These are phyloP conservation scores for Megacollybia marginata DNA, from an alignment of 768 basidiomycete species.

Conservation along the genomic window DNA sequence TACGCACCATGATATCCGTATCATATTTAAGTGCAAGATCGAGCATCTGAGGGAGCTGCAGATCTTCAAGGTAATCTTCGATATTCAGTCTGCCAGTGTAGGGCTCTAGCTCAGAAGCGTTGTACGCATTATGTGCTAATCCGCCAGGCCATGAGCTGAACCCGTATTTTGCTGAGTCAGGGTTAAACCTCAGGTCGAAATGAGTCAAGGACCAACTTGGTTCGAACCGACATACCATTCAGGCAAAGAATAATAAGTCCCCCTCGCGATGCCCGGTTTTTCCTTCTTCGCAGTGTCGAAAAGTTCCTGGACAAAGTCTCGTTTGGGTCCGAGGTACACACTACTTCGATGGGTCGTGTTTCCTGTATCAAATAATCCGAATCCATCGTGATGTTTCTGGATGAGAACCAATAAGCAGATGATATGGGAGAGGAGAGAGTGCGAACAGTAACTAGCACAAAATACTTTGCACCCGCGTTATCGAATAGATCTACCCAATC, in stretches of 20 bases:
- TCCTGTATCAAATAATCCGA: constrained; percentile 46
- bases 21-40: constrained; percentile 39
- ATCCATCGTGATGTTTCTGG: constrained; percentile 61
- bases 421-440: not conserved
- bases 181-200: constrained; percentile 38
- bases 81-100: constrained; percentile 47
- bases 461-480: constrained; percentile 53
- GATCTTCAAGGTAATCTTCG: constrained; percentile 42
- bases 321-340: constrained; percentile 39
- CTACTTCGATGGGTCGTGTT: constrained; percentile 45
- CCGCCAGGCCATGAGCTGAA: constrained; percentile 46
- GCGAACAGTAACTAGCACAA: constrained; percentile 46
- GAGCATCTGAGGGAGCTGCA: constrained; percentile 45
- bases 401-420: not conserved
- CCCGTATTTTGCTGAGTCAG: constrained; percentile 44
- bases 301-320: constrained; percentile 45
- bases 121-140: constrained; percentile 44
- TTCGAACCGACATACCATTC: constrained; percentile 34
- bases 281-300: constrained; percentile 40
- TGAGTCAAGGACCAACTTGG: not conserved
- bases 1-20: constrained; percentile 46
- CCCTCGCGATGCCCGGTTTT: constrained; percentile 44
- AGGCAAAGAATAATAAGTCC: constrained; percentile 51
- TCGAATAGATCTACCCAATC: constrained; percentile 49
- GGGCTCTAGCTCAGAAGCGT: constrained; percentile 37